Conservation (phyloP, 2,329 filamentous ascomycete species). For the Trichoderma asperellum region DNA sequence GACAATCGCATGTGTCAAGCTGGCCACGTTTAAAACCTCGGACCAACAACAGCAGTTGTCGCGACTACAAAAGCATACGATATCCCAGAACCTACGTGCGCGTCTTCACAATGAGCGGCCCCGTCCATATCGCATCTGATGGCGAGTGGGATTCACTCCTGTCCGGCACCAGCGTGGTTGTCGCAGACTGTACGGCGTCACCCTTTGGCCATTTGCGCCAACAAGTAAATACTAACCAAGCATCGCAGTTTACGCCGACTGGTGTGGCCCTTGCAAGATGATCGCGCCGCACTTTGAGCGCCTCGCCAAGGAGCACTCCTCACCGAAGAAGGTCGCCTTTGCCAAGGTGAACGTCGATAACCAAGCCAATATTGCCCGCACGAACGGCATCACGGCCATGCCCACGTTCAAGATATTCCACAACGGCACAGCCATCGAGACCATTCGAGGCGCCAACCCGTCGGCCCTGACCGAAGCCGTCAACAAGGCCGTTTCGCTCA, state of each 20-base stretch:
- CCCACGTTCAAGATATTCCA: conserved; percentile 94
- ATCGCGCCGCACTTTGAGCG: conserved; percentile 89
- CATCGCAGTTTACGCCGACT: conserved; percentile 83
- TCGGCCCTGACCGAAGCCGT: conserved; percentile 76
- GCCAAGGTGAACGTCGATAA: conserved; percentile 89
- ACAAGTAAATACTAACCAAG: conserved; percentile 35
- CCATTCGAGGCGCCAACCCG: conserved; percentile 80
- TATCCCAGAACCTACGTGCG: neutral
- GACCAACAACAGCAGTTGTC: neutral
- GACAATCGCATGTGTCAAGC: neutral
- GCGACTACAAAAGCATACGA: neutral
- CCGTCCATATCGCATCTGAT: conserved; percentile 64
- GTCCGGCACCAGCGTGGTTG: conserved; percentile 73
- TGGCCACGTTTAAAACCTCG: neutral
- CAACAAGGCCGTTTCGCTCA: conserved; percentile 66
- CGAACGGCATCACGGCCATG: conserved; percentile 83
- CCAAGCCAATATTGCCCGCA: conserved; percentile 74
- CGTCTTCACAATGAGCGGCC: conserved; percentile 48
- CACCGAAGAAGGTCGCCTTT: conserved; percentile 83
- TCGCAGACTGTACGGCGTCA: conserved; percentile 79
- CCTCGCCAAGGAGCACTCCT: conserved; percentile 76
- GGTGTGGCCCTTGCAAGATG: conserved; percentile 91
- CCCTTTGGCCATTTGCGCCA: conserved; percentile 11
- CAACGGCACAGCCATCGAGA: conserved; percentile 71
- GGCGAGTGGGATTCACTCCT: conserved; percentile 75